phyloP scores from a whole-genome alignment of 1,284 basidiomycete genomes.

The Trametes versicolor region DNA sequence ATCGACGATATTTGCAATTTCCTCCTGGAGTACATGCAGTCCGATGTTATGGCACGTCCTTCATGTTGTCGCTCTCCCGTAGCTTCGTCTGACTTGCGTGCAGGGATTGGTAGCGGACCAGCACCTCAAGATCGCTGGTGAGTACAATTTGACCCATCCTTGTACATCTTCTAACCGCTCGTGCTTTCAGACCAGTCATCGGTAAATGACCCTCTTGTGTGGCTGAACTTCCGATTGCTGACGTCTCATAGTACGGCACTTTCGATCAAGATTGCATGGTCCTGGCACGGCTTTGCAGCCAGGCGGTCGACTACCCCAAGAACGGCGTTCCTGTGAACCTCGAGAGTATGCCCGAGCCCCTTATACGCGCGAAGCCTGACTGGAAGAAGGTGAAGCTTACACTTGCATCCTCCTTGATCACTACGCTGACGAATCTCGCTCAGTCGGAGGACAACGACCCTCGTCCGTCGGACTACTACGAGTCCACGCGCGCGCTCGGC shows the following conservation, averaged over 20 bases:
- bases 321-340: conserved; percentile 73
- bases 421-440: conserved; percentile 19
- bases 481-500: conserved; percentile 73
- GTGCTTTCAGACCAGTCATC: conserved; percentile 66
- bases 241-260: conserved; percentile 62
- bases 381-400: conserved; percentile 58
- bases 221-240: neutral
- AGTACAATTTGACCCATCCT: conserved; percentile 1
- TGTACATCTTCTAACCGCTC: neutral
- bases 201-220: conserved; percentile 43
- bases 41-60: conserved; percentile 69
- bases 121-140: conserved; percentile 79
- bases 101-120: conserved; percentile 73
- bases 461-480: conserved; percentile 74
- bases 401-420: neutral
- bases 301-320: conserved; percentile 79
- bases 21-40: conserved; percentile 84
- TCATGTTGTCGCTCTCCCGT: neutral
- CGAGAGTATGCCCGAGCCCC: conserved; percentile 51
- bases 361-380: conserved; percentile 76
- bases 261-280: conserved; percentile 66
- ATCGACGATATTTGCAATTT: conserved; percentile 85
- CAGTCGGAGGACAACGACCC: conserved; percentile 67
- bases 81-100: neutral
- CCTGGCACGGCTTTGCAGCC: conserved; percentile 72